These are phyloP conservation scores for Capsella rubella DNA, from an alignment of 441 rosid genomes.

Conservation along the genomic window DNA sequence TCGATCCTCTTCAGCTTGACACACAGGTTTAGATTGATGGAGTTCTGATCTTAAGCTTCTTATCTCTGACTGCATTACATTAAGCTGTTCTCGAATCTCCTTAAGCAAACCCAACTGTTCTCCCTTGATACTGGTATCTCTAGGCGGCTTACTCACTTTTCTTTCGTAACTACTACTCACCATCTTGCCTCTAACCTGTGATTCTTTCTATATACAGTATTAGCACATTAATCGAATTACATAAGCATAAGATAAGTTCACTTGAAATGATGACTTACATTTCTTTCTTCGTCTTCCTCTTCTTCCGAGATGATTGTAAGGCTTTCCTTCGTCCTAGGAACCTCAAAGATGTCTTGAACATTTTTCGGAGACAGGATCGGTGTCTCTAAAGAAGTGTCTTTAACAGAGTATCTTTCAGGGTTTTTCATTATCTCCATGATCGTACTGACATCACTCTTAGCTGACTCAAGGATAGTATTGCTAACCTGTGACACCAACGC, in stretches of 20 bases:
- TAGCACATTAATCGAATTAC: slow-evolving; percentile 36
- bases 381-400: slow-evolving; percentile 38
- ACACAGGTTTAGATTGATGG: slow-evolving; percentile 45
- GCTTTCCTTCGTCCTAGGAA: slow-evolving; percentile 49
- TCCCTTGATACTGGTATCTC: slow-evolving; percentile 44
- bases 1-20: slow-evolving; percentile 49
- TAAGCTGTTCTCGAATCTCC: slow-evolving; percentile 72
- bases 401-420: slow-evolving; percentile 36
- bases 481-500: slow-evolving; percentile 52
- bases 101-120: slow-evolving; percentile 60
- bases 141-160: slow-evolving; percentile 46
- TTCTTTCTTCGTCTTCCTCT: slow-evolving; percentile 27
- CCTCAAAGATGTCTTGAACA: slow-evolving; percentile 72
- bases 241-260: slow-evolving; percentile 25
- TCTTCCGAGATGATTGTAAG: slow-evolving; percentile 41
- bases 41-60: slow-evolving; percentile 55
- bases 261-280: slow-evolving; percentile 26
- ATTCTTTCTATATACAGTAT: slow-evolving; percentile 1
- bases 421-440: slow-evolving; percentile 49
- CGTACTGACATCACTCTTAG: slow-evolving; percentile 39
- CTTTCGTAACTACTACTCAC: slow-evolving; percentile 44
- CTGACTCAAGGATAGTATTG: slow-evolving; percentile 44
- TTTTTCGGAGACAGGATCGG: slow-evolving; percentile 41
- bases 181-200: slow-evolving; percentile 47
- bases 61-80: slow-evolving; percentile 65